Conservation (phyloP, 805 yeast genomes). For the Candida loeiensis region DNA sequence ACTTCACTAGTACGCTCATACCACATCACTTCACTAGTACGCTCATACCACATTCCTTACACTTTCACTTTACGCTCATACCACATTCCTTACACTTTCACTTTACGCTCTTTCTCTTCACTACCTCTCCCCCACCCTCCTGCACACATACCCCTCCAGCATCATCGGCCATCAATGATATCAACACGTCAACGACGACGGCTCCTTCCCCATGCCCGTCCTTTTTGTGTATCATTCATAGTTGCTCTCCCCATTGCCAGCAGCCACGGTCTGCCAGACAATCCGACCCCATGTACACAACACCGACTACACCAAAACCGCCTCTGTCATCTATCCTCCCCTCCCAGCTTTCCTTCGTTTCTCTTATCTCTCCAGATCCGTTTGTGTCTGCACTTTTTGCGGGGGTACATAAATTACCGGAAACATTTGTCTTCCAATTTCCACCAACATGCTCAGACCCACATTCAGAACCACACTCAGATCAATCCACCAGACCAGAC, state of each 20-base stretch:
- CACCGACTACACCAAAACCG: too few relatives aligned
- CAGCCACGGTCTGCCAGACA: too few relatives aligned
- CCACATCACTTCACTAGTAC: too few relatives aligned
- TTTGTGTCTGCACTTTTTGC: constrained; percentile 1
- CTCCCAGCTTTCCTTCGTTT: too few relatives aligned
- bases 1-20: too few relatives aligned
- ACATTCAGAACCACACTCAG: constrained; percentile 4
- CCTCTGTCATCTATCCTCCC: too few relatives aligned
- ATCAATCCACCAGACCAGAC: not conserved
- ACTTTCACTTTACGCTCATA: not conserved
- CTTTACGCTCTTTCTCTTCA: not conserved
- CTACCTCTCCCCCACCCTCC: not conserved
- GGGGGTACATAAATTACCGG: not conserved
- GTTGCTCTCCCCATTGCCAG: too few relatives aligned
- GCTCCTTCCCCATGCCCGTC: not conserved
- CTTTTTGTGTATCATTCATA: too few relatives aligned
- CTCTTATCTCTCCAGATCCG: not conserved
- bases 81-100: not conserved
- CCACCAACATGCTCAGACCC: constrained; percentile 2
- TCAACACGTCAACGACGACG: too few relatives aligned
- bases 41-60: not conserved
- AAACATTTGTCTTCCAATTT: not conserved
- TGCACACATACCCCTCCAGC: too few relatives aligned
- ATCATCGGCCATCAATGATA: too few relatives aligned
- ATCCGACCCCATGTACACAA: too few relatives aligned